phyloP scores from a whole-genome alignment of 768 basidiomycete genomes.

The Lentinus tigrinus region DNA sequence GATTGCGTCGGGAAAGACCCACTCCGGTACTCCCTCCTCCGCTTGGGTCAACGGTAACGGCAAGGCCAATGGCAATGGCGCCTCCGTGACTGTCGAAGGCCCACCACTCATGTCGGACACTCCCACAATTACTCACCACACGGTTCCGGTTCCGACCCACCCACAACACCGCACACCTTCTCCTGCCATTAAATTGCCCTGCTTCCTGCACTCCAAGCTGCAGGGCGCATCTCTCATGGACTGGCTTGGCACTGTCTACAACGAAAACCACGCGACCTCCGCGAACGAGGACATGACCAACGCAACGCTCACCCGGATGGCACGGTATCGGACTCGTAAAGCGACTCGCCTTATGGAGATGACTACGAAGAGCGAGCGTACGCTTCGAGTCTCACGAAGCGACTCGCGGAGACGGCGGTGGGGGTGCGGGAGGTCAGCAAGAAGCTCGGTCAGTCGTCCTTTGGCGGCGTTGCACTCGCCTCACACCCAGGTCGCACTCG shows the following conservation, averaged over 20 bases:
- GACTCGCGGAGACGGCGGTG: conserved; percentile 94
- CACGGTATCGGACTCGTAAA: conserved; percentile 21
- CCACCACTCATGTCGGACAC: conserved; percentile 6
- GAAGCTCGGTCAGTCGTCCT: conserved; percentile 71
- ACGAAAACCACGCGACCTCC: conserved; percentile 13
- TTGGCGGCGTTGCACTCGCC: conserved; percentile 13
- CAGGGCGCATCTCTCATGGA: conserved; percentile 80
- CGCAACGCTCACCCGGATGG: conserved; percentile 24
- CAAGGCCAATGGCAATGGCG: conserved; percentile 13
- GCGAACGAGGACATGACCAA: conserved; percentile 11
- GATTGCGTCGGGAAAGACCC: conserved; percentile 1
- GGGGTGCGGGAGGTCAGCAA: conserved; percentile 99
- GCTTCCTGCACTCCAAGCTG: conserved; percentile 91
- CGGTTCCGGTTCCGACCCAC: conserved; percentile 4
- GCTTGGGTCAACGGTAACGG: conserved; percentile 12
- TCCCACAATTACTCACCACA: conserved; percentile 19
- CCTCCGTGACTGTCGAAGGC: conserved; percentile 10
- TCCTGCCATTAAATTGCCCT: conserved; percentile 58
- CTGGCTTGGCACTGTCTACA: conserved; percentile 46
- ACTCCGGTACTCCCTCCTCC: neutral
- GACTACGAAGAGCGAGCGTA: conserved; percentile 66
- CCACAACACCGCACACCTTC: conserved; percentile 14
- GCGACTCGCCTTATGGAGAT: conserved; percentile 21
- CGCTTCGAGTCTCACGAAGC: conserved; percentile 79
- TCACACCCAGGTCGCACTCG: conserved; percentile 77